Evolutionary conservation across 106 monocot species (phyloP).

Genomic region (Platanthera zijinensis): DNA sequence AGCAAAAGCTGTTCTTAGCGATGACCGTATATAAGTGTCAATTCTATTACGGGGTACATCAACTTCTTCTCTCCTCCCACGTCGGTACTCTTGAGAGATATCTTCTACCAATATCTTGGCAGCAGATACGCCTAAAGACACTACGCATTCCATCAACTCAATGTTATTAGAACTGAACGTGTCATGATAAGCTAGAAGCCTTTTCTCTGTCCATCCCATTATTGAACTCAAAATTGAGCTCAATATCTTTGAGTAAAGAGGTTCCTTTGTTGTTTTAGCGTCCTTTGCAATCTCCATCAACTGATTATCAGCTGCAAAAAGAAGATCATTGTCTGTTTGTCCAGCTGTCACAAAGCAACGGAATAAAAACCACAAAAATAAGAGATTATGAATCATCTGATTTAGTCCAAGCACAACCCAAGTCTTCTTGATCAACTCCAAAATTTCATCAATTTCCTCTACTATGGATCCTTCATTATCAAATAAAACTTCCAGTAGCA

Average conservation of each 20-base stretch:
- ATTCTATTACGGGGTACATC: conserved; percentile 82
- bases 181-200: conserved; percentile 93
- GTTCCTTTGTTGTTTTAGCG: conserved; percentile 77
- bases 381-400: conserved; percentile 78
- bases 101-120: conserved; percentile 88
- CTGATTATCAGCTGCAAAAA: conserved; percentile 75
- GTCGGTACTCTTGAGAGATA: conserved; percentile 77
- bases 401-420: conserved; percentile 80
- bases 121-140: conserved; percentile 75
- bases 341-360: conserved; percentile 47
- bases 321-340: conserved; percentile 65
- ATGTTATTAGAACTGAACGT: conserved; percentile 66
- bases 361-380: conserved; percentile 77
- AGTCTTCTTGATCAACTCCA: conserved; percentile 90
- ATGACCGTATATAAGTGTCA: conserved; percentile 87
- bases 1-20: conserved; percentile 91
- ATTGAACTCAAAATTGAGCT: conserved; percentile 81
- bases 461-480: conserved; percentile 70
- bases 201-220: conserved; percentile 87
- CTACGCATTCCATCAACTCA: conserved; percentile 76
- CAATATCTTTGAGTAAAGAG: conserved; percentile 66
- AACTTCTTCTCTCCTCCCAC: conserved; percentile 68
- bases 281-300: conserved; percentile 78
- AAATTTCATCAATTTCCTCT: conserved; percentile 81
- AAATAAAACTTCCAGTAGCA: conserved; percentile 72